phyloP scores from a whole-genome alignment of 1,284 basidiomycete genomes.

The Schizophyllum amplum region DNA sequence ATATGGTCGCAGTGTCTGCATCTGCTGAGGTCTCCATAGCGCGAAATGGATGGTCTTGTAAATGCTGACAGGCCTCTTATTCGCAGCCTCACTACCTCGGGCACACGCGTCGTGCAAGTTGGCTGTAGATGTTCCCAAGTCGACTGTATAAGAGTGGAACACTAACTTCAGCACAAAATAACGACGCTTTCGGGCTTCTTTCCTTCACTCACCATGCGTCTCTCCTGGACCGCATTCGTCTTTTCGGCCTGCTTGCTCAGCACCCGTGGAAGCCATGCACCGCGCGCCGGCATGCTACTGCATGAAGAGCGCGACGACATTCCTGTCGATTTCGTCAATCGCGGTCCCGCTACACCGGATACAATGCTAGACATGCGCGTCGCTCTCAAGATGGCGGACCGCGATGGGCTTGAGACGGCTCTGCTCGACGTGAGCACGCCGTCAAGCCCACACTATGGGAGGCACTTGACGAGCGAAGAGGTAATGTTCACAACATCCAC shows the following conservation, averaged over 20 bases:
- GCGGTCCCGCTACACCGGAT: conserved; percentile 25
- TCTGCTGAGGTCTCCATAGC: too few relatives aligned
- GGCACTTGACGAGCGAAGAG: conserved; percentile 36
- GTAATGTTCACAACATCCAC: conserved; percentile 20
- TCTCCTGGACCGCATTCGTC: too few relatives aligned
- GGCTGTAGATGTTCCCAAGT: too few relatives aligned
- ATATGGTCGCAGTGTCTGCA: too few relatives aligned
- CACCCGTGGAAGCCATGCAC: not conserved
- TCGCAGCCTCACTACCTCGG: too few relatives aligned
- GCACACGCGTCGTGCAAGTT: too few relatives aligned
- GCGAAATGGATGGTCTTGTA: too few relatives aligned
- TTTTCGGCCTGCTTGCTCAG: not conserved
- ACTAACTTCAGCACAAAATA: too few relatives aligned
- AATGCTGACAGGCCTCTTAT: too few relatives aligned
- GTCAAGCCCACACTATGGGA: conserved; percentile 32
- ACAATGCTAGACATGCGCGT: conserved; percentile 30
- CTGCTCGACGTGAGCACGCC: conserved; percentile 41
- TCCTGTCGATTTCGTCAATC: conserved; percentile 27
- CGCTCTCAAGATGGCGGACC: conserved; percentile 28
- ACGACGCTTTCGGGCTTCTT: too few relatives aligned
- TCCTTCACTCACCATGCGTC: too few relatives aligned
- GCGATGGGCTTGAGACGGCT: conserved; percentile 27
- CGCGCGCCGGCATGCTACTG: not conserved
- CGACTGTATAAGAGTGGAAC: too few relatives aligned
- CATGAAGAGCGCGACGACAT: conserved; percentile 8